These are phyloP conservation scores for Amphirosellinia nigrospora DNA, from an alignment of 495 filamentous ascomycete species.

Conservation along the genomic window DNA sequence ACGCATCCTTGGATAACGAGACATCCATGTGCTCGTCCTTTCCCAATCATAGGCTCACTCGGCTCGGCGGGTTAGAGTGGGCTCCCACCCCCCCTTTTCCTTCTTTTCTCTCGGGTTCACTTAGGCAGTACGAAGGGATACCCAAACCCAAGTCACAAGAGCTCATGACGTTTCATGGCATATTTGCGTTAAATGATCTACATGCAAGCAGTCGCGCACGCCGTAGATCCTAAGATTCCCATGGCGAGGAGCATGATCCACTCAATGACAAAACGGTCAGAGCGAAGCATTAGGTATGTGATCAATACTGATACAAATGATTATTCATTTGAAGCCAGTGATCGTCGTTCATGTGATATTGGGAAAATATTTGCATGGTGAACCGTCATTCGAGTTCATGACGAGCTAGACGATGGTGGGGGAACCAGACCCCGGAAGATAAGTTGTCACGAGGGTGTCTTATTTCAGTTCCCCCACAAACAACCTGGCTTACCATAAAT, in stretches of 20 bases:
- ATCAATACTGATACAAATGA: not conserved
- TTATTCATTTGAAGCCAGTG: not conserved
- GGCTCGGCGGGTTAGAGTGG: slow-evolving; percentile 6
- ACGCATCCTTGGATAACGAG: not conserved
- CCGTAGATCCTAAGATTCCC: not conserved
- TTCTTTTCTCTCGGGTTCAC: not conserved
- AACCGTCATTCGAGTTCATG: slow-evolving; percentile 4
- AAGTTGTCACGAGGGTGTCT: slow-evolving; percentile 12
- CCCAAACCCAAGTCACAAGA: not conserved
- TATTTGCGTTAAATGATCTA: not conserved
- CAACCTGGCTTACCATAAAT: slow-evolving; percentile 6
- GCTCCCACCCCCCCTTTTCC: not conserved
- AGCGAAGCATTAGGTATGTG: not conserved
- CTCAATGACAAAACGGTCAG: not conserved
- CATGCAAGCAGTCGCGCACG: not conserved
- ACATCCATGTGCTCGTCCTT: not conserved
- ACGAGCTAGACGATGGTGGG: not conserved
- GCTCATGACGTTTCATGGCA: not conserved
- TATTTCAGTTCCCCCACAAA: slow-evolving; percentile 15
- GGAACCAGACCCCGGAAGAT: not conserved
- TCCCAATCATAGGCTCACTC: not conserved
- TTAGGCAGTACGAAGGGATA: not conserved
- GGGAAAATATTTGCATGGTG: slow-evolving; percentile 1
- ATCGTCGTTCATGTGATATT: not conserved
- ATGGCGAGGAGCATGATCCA: not conserved